A percentile compares a stretch with the other conserved stretches of the same genome.
These are phyloP conservation scores for Moesziomyces globuligerus DNA, from an alignment of 1,284 basidiomycete genomes.

Conservation along the genomic window DNA sequence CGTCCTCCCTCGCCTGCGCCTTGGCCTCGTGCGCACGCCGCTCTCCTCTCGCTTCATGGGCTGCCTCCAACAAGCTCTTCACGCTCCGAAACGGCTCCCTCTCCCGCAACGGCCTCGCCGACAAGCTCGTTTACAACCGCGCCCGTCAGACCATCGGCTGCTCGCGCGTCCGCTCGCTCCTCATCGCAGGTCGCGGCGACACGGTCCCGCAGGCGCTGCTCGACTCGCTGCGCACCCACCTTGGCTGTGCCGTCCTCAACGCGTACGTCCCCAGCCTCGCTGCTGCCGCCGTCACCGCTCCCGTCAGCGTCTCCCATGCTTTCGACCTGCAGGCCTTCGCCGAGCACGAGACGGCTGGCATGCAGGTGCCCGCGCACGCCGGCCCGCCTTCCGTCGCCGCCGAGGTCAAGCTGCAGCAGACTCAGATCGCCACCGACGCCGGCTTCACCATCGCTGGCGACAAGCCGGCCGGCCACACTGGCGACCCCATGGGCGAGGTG, in stretches of 20 bases:
- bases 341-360: constrained; percentile 37
- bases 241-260: constrained; percentile 62
- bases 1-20: constrained; percentile 46
- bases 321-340: constrained; percentile 65
- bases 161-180: constrained; percentile 26
- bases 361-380: constrained; percentile 53
- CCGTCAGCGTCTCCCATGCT: constrained; percentile 55
- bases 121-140: constrained; percentile 36
- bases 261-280: constrained; percentile 44
- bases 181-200: constrained; percentile 38
- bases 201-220: constrained; percentile 54
- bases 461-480: constrained; percentile 16
- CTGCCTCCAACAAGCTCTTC: constrained; percentile 47
- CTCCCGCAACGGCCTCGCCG: constrained; percentile 31
- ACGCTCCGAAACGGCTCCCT: constrained; percentile 56
- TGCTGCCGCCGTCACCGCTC: constrained; percentile 35
- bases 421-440: constrained; percentile 19
- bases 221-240: constrained; percentile 57
- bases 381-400: constrained; percentile 61
- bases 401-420: constrained; percentile 63
- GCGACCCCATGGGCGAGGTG: constrained; percentile 59
- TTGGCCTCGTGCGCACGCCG: constrained; percentile 33
- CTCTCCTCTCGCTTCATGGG: constrained; percentile 24
- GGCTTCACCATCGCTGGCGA: constrained; percentile 38
- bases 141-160: constrained; percentile 37